Conservation (phyloP, 805 yeast genomes). For the Myxozyma monticola region DNA sequence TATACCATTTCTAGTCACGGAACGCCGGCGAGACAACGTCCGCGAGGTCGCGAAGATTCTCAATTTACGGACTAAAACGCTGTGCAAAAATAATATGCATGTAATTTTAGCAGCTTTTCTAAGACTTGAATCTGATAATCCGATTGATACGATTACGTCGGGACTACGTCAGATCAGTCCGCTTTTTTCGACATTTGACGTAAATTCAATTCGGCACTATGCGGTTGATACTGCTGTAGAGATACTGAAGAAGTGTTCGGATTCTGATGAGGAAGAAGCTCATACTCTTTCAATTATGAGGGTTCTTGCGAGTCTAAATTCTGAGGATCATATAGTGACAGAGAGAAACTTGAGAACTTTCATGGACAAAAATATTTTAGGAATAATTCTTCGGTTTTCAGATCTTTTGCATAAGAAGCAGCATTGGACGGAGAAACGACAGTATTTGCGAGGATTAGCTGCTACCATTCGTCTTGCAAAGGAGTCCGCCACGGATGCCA, state of each 20-base stretch:
- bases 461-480: conserved; percentile 59
- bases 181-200: conserved; percentile 42
- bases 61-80: conserved; percentile 47
- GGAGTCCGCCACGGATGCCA: conserved; percentile 59
- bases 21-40: conserved; percentile 62
- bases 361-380: conserved; percentile 63
- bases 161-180: conserved; percentile 57
- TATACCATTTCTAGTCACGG: conserved; percentile 71
- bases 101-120: conserved; percentile 60
- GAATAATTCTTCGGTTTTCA: conserved; percentile 75
- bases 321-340: background rate
- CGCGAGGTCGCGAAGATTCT: conserved; percentile 58
- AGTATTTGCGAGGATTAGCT: conserved; percentile 71
- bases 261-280: conserved; percentile 30
- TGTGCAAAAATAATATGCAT: conserved; percentile 52
- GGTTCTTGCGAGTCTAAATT: conserved; percentile 21
- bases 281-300: conserved; percentile 7
- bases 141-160: conserved; percentile 51
- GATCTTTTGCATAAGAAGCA: conserved; percentile 72
- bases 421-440: conserved; percentile 69
- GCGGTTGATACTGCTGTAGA: conserved; percentile 35
- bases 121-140: conserved; percentile 51
- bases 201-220: conserved; percentile 36
- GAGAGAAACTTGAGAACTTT: conserved; percentile 40
- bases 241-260: conserved; percentile 46